Evolutionary conservation across 495 filamentous ascomycete genomes (phyloP), one percentile per base, ranked within the genome.

Genomic region (Neurospora sp.): DNA sequence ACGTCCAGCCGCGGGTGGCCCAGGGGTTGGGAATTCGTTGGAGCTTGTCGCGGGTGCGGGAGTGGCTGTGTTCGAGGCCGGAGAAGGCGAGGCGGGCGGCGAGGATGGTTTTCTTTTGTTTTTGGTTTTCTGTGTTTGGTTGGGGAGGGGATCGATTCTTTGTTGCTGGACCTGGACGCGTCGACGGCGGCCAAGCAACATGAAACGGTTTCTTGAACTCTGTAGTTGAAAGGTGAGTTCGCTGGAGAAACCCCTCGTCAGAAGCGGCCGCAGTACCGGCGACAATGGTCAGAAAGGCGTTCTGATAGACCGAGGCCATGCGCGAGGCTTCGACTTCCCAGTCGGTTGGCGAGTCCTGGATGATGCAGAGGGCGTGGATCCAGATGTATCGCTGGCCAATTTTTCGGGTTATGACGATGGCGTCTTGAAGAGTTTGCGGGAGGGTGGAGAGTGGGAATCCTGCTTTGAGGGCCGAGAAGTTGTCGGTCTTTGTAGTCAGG

Each of bases 311-410:
- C 6, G 70, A 62, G 11, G 70, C 70, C 73, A 74, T 74, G 31
- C n/a, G 35, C 10, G 70, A 70, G 5, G 73, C 54, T 23, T 74
- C 73, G 10, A 69, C 37, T 69, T 74, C 73, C 73, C 73, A 74
- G 37, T 72, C 73, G 4, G n/a, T n/a, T 9, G 42, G 16, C 16
- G 44, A 62, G 31, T 69, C 48, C 31, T 72, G 71, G 71, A 72
- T 72, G 71, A 72, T 72, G 46, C 71, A 72, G 23, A 72, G 31
- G 3, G 35, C 48, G 38, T 72, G 48, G 5, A 69, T 39, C 71
- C 48, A 72, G 71, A 72, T 16, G 27, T 66, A 72, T 3, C 46
- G 71, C 38, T 62, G 37, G 11, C 48, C 35, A 1, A 72, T 46
- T 9, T 12, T n/a, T 20, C 48, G 42, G 37, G 71, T 72, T 12